Conservation (phyloP, 139 green algal genomes). For the Diplosphaera chodatii region DNA sequence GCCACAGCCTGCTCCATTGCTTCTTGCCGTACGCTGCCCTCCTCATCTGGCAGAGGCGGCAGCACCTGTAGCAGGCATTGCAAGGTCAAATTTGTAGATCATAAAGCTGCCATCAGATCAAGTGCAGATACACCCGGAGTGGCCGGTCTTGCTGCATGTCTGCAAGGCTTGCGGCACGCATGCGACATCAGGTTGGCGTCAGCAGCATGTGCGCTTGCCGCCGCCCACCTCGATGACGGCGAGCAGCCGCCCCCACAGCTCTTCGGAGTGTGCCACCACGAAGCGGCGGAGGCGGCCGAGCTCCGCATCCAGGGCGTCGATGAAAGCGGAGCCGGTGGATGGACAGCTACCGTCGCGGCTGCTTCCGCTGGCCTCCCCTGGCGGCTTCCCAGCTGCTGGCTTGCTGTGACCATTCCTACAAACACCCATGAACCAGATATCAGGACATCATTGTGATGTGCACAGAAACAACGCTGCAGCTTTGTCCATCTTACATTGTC, state of each 20-base stretch:
- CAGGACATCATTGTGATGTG: too few relatives aligned
- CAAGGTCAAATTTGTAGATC: too few relatives aligned
- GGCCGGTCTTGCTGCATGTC: too few relatives aligned
- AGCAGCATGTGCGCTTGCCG: too few relatives aligned
- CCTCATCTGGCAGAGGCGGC: background rate
- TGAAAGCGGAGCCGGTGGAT: conserved; percentile 1
- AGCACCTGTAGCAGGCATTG: background rate
- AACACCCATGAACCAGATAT: background rate
- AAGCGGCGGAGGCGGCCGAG: conserved; percentile 23
- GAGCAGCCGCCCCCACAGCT: conserved; percentile 35
- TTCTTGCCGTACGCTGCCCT: conserved; percentile 4
- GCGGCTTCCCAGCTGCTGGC: background rate
- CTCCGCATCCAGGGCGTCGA: conserved; percentile 12
- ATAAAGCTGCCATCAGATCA: too few relatives aligned
- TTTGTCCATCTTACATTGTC: too few relatives aligned
- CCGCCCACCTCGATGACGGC: background rate
- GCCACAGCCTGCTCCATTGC: background rate
- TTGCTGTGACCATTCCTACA: conserved; percentile 5
- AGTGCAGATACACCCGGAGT: too few relatives aligned
- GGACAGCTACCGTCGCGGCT: background rate
- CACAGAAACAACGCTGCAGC: too few relatives aligned
- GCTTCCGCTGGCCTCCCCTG: too few relatives aligned
- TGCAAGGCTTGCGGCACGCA: too few relatives aligned
- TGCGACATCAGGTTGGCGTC: too few relatives aligned
- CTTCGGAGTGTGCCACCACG: conserved; percentile 8